Evolutionary conservation across 257 asterid genomes (phyloP).

Genomic region (Mitragyna speciosa): DNA sequence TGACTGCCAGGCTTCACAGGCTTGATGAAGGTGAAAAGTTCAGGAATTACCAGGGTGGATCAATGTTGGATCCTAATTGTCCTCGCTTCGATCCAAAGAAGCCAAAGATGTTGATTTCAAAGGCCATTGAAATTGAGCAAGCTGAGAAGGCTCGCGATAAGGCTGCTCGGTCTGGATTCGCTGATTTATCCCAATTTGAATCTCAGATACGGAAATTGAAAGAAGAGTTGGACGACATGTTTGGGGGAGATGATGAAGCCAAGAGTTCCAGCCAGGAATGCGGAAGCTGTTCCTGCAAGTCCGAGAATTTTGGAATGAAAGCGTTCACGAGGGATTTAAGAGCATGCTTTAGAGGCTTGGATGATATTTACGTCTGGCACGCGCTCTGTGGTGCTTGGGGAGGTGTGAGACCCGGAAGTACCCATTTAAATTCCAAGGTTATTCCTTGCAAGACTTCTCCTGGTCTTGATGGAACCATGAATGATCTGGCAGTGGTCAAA

Average conservation of each 20-base stretch:
- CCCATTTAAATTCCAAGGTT: conserved; percentile 47
- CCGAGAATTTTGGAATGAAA: conserved; percentile 30
- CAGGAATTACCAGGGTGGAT: conserved; percentile 48
- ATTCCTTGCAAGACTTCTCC: conserved; percentile 54
- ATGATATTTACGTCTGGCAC: conserved; percentile 74
- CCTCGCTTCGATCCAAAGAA: conserved; percentile 55
- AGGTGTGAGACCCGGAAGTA: conserved; percentile 65
- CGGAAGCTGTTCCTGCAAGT: not conserved
- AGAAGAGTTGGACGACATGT: conserved; percentile 48
- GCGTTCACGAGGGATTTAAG: conserved; percentile 53
- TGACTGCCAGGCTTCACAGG: conserved; percentile 70
- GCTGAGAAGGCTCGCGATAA: conserved; percentile 62
- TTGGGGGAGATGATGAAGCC: conserved; percentile 29
- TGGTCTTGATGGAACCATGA: conserved; percentile 71
- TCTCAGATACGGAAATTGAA: conserved; percentile 27
- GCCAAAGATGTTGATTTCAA: conserved; percentile 58
- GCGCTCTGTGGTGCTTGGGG: conserved; percentile 84
- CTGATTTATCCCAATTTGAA: conserved; percentile 39
- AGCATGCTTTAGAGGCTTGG: conserved; percentile 50
- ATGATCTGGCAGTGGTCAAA: conserved; percentile 70
- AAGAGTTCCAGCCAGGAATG: conserved; percentile 6
- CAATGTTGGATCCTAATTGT: conserved; percentile 36
- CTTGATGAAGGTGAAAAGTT: conserved; percentile 67
- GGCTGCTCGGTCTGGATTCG: conserved; percentile 43
- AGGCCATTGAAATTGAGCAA: conserved; percentile 70